A percentile compares a stretch with the other conserved stretches of the same genome.
Conservation (phyloP, 2,329 filamentous ascomycete species). For the Leptographium lundbergii region DNA sequence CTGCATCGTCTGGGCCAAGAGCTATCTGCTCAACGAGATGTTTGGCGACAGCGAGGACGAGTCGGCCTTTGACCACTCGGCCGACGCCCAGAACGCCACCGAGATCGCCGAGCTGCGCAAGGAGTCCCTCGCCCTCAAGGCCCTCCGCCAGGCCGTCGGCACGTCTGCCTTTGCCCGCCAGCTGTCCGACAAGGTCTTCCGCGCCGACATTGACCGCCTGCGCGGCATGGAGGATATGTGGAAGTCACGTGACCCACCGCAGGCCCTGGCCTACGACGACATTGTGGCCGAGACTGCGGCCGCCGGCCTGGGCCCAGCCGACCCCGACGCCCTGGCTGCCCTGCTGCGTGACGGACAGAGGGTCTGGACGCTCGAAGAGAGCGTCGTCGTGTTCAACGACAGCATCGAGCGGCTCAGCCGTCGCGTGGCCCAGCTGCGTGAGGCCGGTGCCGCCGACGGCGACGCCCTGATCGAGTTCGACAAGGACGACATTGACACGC, state of each 20-base stretch:
- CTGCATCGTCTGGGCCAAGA: slow-evolving; percentile 98
- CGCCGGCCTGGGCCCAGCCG: slow-evolving; percentile 18
- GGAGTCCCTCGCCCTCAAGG: slow-evolving; percentile 73
- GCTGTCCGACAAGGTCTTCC: slow-evolving; percentile 90
- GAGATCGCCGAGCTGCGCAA: slow-evolving; percentile 81
- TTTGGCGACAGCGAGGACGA: slow-evolving; percentile 89
- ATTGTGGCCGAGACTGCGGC: slow-evolving; percentile 37
- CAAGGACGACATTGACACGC: slow-evolving; percentile 89
- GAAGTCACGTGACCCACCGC: slow-evolving; percentile 67
- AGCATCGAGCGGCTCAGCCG: slow-evolving; percentile 67
- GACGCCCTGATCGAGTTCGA: slow-evolving; percentile 66
- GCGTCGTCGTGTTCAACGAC: slow-evolving; percentile 74
- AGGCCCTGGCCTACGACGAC: slow-evolving; percentile 56
- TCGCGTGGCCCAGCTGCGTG: slow-evolving; percentile 48
- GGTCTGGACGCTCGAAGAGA: slow-evolving; percentile 72
- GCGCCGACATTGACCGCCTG: slow-evolving; percentile 69
- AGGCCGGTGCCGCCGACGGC: slow-evolving; percentile 26
- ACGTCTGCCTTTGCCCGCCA: slow-evolving; percentile 62
- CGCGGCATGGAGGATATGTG: slow-evolving; percentile 92
- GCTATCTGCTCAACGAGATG: slow-evolving; percentile 87
- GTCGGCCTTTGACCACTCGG: slow-evolving; percentile 63
- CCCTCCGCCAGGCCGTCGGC: slow-evolving; percentile 70
- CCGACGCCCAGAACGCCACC: slow-evolving; percentile 67
- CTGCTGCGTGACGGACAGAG: slow-evolving; percentile 56
- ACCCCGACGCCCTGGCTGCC: slow-evolving; percentile 26